Conservation (phyloP, 108 stramenopile genomes). For the Cyclotella atomus region DNA sequence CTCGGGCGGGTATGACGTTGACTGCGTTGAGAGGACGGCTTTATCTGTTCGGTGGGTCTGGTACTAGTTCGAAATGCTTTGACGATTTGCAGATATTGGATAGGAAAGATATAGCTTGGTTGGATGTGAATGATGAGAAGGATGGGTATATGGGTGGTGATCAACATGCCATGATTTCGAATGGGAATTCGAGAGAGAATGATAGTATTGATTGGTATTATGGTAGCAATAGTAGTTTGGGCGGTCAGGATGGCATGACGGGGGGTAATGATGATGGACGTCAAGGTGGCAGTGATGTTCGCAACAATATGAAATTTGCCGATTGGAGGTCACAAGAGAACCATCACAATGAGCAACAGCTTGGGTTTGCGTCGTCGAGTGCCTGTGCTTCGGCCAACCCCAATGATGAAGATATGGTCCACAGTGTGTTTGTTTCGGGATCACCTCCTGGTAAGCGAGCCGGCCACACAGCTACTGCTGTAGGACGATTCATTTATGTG, state of each 20-base stretch:
- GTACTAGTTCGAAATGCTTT: slow-evolving; percentile 89
- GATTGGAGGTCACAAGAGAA: slow-evolving; percentile 73
- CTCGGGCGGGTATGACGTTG: slow-evolving; percentile 93
- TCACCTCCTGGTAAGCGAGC: slow-evolving; percentile 85
- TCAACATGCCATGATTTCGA: slow-evolving; percentile 1
- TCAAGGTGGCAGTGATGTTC: neutral
- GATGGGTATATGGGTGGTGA: neutral
- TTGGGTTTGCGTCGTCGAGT: slow-evolving; percentile 28
- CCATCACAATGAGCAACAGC: slow-evolving; percentile 3
- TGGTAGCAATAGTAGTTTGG: slow-evolving; percentile 11
- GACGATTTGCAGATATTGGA: slow-evolving; percentile 94
- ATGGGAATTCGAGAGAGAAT: slow-evolving; percentile 10
- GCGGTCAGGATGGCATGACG: slow-evolving; percentile 49
- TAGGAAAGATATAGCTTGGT: slow-evolving; percentile 84
- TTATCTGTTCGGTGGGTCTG: slow-evolving; percentile 92
- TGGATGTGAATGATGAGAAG: slow-evolving; percentile 76
- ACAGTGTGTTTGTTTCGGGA: slow-evolving; percentile 75
- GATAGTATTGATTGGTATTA: neutral
- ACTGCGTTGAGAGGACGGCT: slow-evolving; percentile 85
- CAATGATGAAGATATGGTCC: slow-evolving; percentile 83
- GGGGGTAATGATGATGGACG: slow-evolving; percentile 27
- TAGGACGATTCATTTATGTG: slow-evolving; percentile 78
- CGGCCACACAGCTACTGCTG: slow-evolving; percentile 94
- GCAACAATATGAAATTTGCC: slow-evolving; percentile 26
- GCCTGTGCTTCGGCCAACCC: slow-evolving; percentile 70